These are phyloP conservation scores for Auriculariales sp. DNA, from an alignment of 768 basidiomycete species.

Conservation along the genomic window DNA sequence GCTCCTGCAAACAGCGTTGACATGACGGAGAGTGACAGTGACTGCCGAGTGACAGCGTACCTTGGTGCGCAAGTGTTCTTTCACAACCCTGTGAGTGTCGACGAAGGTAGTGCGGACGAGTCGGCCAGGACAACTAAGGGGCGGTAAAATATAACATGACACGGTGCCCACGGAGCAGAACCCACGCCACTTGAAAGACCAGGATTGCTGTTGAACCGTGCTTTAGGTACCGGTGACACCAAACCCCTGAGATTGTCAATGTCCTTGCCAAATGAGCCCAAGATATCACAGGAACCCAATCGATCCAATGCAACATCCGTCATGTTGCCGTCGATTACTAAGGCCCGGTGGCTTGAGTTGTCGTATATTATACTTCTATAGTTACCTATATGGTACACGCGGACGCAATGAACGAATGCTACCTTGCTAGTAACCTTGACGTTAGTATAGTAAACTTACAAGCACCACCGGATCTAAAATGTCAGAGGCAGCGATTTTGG, in stretches of 20 bases:
- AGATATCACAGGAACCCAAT: neutral
- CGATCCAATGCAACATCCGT: no score
- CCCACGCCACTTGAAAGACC: conserved; percentile 6
- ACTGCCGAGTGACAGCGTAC: neutral
- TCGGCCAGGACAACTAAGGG: neutral
- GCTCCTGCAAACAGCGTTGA: conserved; percentile 1
- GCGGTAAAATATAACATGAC: neutral
- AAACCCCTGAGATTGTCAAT: conserved; percentile 6
- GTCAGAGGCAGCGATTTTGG: neutral
- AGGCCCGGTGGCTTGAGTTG: no score
- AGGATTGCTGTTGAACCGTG: no score
- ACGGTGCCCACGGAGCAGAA: neutral
- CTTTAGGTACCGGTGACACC: neutral
- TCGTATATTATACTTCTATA: no score
- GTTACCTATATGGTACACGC: no score
- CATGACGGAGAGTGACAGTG: conserved; percentile 8
- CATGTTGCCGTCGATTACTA: no score
- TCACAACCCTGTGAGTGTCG: neutral
- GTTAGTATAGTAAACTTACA: neutral
- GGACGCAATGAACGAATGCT: neutral
- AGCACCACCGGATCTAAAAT: neutral
- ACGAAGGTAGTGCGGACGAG: no score
- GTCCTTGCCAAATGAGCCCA: no score
- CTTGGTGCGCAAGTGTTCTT: neutral
- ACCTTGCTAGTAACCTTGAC: neutral